These are phyloP conservation scores for Phytophthora cryptogea DNA, from an alignment of 352 stramenopile genomes.

Conservation along the genomic window DNA sequence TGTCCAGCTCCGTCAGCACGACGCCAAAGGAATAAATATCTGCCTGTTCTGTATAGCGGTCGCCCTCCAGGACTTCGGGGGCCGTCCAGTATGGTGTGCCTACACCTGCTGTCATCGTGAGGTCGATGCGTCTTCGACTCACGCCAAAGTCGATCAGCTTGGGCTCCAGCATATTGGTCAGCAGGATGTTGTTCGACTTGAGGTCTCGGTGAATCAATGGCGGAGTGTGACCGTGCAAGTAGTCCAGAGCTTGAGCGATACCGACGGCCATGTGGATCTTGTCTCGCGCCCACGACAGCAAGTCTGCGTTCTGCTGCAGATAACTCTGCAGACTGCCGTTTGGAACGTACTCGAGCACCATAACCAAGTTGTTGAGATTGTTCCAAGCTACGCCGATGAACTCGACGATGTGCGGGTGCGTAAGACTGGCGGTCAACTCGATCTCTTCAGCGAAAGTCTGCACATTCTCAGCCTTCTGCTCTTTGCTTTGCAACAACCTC, in stretches of 20 bases:
- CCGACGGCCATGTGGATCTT: conserved; percentile 54
- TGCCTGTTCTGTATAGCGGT: conserved; percentile 55
- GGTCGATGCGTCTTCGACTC: conserved; percentile 26
- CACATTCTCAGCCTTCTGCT: conserved; percentile 29
- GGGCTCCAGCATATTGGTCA: conserved; percentile 66
- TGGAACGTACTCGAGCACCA: conserved; percentile 42
- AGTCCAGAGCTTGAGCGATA: conserved; percentile 37
- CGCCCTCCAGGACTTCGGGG: conserved; percentile 66
- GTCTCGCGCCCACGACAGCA: conserved; percentile 38
- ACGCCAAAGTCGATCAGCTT: conserved; percentile 88
- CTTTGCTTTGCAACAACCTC: conserved; percentile 40
- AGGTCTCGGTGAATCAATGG: conserved; percentile 41
- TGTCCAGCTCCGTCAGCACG: conserved; percentile 54
- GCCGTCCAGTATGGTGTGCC: conserved; percentile 86
- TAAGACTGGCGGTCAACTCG: conserved; percentile 44
- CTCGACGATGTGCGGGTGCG: conserved; percentile 52
- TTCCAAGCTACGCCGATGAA: conserved; percentile 69
- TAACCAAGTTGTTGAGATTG: conserved; percentile 35
- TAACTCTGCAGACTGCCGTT: conserved; percentile 29
- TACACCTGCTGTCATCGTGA: conserved; percentile 62
- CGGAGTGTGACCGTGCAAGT: conserved; percentile 31
- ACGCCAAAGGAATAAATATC: conserved; percentile 80
- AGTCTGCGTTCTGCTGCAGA: conserved; percentile 25
- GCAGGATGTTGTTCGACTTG: conserved; percentile 67
- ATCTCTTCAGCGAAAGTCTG: conserved; percentile 46